phyloP scores from a whole-genome alignment of 164 flowering plant species.

The Aristolochia contorta region DNA sequence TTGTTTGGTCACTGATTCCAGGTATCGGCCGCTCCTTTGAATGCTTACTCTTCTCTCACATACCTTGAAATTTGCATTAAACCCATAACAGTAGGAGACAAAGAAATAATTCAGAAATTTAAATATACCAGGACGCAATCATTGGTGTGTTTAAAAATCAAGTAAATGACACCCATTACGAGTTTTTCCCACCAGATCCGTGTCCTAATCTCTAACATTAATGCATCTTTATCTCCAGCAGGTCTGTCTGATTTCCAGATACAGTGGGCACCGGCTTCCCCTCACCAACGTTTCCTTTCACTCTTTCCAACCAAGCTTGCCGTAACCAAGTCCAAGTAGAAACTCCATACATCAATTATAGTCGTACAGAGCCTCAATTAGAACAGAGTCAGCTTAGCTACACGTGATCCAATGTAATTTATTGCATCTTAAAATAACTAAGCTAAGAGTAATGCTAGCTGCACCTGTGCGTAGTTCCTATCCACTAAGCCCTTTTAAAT shows the following conservation, averaged over 20 bases:
- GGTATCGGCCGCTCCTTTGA: neutral
- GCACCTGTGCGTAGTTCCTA: no score
- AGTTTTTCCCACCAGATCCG: conserved; percentile 2
- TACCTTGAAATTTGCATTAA: neutral
- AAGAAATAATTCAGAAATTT: neutral
- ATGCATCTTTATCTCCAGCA: conserved; percentile 3
- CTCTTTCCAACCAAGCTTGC: no score
- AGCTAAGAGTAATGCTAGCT: no score
- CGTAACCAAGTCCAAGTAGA: no score
- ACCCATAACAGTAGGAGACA: neutral
- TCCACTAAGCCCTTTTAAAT: no score
- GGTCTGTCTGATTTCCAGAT: neutral
- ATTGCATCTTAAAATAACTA: no score
- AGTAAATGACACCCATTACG: neutral
- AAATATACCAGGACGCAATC: neutral
- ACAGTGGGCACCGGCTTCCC: no score
- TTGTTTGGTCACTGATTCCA: neutral
- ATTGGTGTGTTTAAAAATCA: neutral
- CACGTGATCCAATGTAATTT: no score
- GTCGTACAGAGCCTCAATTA: no score
- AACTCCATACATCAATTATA: no score
- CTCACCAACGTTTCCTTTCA: no score
- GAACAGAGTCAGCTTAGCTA: no score
- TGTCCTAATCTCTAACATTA: conserved; percentile 2
- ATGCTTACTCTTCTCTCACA: neutral